Evolutionary conservation across 441 rosid species (phyloP), one percentile per base, ranked within the genome.

Genomic region (Isatis lusitanica): DNA sequence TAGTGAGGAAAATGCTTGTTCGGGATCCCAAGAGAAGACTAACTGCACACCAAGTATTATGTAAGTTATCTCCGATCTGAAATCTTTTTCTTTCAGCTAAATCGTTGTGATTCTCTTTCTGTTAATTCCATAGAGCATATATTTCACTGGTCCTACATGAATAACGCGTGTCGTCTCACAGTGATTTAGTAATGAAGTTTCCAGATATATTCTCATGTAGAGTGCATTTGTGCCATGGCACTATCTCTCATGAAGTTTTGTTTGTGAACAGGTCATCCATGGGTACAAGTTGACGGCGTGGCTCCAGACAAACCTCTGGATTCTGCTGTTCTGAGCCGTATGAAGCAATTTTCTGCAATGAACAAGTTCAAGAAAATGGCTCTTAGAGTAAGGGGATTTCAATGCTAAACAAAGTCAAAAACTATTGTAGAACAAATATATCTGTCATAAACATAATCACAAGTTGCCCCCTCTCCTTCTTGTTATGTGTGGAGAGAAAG

Each of bases 291-390:
- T 36, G 93, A 90, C 59, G 98, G 98, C 31, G 90, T 86, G 65
- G 98, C 97, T 70, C 97, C 98, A 50, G 97, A 92, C 84, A 92
- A 80, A 75, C 95, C 98, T 82, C 88, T 92, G n/a, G 98, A 92
- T 85, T 92, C 93, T 72, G 98, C 98, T 51, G 98, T 92, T 46
- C 76, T 92, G 68, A 86, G 86, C 78, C 96, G 98, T 53, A 55
- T 92, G 93, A 92, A 92, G 78, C 98, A 92, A 63, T 92, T 92
- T 74, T 92, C 98, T 75, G 98, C 98, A 2, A 93, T 93, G 98
- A 93, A 89, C 87, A 92, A 90, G 83, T 86, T 92, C 72, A 90
- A 92, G 89, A 90, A 90, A 81, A 92, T 92, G 93, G 98, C 98
- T 61, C 81, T 92, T 51, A 79, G 86, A 68, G 98, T 90, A 83